These are phyloP conservation scores for Russula emetica DNA, from an alignment of 768 basidiomycete genomes.

Conservation along the genomic window DNA sequence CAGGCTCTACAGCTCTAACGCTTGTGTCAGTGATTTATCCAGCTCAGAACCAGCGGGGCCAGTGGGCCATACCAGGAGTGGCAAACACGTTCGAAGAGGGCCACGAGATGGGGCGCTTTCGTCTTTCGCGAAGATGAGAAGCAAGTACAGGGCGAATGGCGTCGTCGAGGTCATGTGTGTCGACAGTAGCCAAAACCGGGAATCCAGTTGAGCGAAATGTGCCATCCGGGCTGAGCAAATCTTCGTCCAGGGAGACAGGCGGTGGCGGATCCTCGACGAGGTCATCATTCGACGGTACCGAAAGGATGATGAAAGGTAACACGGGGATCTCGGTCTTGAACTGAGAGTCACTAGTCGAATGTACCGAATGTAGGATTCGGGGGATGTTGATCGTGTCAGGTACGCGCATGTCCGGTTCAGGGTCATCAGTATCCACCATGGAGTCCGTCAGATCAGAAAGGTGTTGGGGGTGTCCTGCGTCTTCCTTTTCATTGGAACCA, in stretches of 20 bases:
- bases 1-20: background rate
- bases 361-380: background rate
- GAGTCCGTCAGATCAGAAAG: background rate
- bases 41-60: slow-evolving; percentile 21
- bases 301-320: slow-evolving; percentile 21
- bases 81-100: slow-evolving; percentile 1
- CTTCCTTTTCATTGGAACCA: background rate
- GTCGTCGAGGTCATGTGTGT: background rate
- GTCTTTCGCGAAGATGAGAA: slow-evolving; percentile 15
- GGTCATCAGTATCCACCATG: background rate
- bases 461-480: background rate
- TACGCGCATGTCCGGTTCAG: background rate
- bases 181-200: background rate
- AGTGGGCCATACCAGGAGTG: background rate
- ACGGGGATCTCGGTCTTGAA: slow-evolving; percentile 3
- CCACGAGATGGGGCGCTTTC: background rate
- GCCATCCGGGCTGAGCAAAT: slow-evolving; percentile 18
- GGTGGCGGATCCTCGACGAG: background rate
- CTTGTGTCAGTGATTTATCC: background rate
- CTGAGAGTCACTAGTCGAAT: background rate
- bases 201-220: slow-evolving; percentile 13
- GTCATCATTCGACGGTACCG: slow-evolving; percentile 14
- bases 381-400: background rate
- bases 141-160: slow-evolving; percentile 10
- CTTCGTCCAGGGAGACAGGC: background rate